Evolutionary conservation across 129 eudicot species (phyloP).

Genomic region (Artemisia tridentata): DNA sequence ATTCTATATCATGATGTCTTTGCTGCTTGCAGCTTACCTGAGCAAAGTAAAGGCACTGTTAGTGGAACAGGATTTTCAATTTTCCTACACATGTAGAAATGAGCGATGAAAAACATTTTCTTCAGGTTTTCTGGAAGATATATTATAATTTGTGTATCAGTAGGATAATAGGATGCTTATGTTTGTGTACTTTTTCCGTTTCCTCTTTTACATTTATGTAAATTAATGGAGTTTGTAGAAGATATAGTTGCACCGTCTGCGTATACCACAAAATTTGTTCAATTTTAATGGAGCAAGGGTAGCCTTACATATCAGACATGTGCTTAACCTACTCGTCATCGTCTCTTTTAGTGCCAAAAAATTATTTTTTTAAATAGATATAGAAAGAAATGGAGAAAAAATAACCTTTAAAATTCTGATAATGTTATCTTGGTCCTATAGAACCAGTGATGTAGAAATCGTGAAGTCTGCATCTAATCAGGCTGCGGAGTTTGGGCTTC

Average conservation of each 20-base stretch:
- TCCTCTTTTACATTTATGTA: background rate
- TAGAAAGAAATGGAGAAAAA: constrained; percentile 11
- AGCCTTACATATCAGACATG: constrained; percentile 13
- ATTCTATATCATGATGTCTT: too few species aligned
- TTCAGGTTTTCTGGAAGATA: too few species aligned
- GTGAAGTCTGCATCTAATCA: background rate
- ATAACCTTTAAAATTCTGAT: background rate
- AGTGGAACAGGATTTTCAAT: constrained; percentile 4
- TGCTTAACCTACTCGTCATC: background rate
- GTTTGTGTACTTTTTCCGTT: background rate
- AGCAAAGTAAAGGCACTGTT: too few species aligned
- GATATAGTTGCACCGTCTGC: background rate
- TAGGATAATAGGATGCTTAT: constrained; percentile 4
- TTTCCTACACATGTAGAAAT: constrained; percentile 3
- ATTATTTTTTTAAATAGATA: background rate
- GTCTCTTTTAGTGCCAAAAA: too few species aligned
- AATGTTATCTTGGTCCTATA: constrained; percentile 1
- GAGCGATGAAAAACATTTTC: constrained; percentile 5
- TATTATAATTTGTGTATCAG: background rate
- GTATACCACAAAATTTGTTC: background rate
- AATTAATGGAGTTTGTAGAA: constrained; percentile 2
- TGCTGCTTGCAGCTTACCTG: too few species aligned
- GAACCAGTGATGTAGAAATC: background rate
- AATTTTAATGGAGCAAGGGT: background rate
- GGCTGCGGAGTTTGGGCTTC: too few species aligned